Evolutionary conservation across 1,284 basidiomycete species (phyloP).

Genomic region (Omphalotus olearius): DNA sequence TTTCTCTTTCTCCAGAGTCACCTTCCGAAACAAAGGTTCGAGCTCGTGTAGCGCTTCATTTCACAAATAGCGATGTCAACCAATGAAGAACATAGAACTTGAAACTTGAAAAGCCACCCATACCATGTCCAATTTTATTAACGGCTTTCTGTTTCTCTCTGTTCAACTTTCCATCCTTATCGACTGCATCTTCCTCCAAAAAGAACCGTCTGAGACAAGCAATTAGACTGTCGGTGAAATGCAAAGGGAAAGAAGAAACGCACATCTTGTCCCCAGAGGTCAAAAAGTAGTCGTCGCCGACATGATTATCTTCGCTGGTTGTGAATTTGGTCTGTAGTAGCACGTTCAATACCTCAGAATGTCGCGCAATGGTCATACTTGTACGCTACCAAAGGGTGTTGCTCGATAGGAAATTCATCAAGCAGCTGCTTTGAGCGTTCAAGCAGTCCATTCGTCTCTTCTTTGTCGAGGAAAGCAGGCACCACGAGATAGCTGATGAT

Average conservation of each 20-base stretch:
- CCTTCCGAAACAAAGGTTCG: conserved; percentile 75
- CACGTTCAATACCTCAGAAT: background rate
- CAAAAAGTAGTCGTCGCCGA: conserved; percentile 92
- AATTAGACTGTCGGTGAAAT: background rate
- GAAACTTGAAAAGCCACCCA: conserved; percentile 6
- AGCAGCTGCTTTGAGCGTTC: conserved; percentile 70
- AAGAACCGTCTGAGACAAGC: conserved; percentile 59
- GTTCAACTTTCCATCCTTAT: conserved; percentile 58
- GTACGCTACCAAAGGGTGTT: conserved; percentile 70
- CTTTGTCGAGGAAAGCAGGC: conserved; percentile 61
- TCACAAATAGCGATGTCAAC: background rate
- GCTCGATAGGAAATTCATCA: conserved; percentile 67
- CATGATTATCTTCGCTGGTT: conserved; percentile 70
- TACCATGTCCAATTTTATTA: conserved; percentile 84
- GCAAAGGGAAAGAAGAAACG: conserved; percentile 12
- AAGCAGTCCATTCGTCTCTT: conserved; percentile 63
- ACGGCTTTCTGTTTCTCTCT: conserved; percentile 76
- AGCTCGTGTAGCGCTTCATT: conserved; percentile 71
- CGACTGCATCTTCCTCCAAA: conserved; percentile 79
- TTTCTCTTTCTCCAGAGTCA: conserved; percentile 73
- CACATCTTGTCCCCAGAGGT: conserved; percentile 86
- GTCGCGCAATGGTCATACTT: too few relatives aligned
- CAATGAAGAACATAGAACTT: background rate
- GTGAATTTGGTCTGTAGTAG: conserved; percentile 80
- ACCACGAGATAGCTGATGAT: conserved; percentile 71